Base-by-base conservation (phyloP, 768 basidiomycete species). In the Collybiopsis luxurians region DNA sequence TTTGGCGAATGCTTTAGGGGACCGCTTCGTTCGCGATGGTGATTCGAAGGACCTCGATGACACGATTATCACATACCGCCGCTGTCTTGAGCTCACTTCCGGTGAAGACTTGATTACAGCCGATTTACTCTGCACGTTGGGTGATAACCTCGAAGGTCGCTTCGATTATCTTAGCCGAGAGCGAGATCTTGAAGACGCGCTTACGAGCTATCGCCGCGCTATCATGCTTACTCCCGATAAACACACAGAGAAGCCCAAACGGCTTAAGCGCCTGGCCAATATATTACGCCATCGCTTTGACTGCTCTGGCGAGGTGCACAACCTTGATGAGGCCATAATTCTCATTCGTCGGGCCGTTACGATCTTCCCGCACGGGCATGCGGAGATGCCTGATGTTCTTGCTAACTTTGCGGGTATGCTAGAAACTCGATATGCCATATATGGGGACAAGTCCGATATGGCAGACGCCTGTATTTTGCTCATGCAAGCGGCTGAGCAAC, bases 131-230 rank as follows among this genome's bases (percentile, higher is more conserved):
- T 59, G 59, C 43, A 60, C 59, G 43, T 44, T 71, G 23, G 68
- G 68, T 23, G 59, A 51, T 43, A 68, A 65, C 6, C 50, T 71
- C 49, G 61, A 61, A 19, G 12, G 38, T 17, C 53, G 53, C 26
- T 54, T 54, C 26, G 12, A 54, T 23, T 19, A n/a, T 23, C 13
- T 23, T 24, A 36, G 53, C 15, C n/a, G 26, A n/a, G 21, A 23
- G 4, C n/a, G 12, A 11, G 53, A 54, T 44, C 15, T 54, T 26
- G 40, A 54, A 11, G 13, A 23, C 17, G 2, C 53, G 10, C 27
- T 54, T 30, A 17, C 12, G 5, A 23, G 15, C n/a, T 23, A 46
- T 3, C 11, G 26, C 11, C 12, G n/a, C 4, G 38, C 38, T 15
- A 21, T 54, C 4, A 36, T 47, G 17, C 38, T 27, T 27, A 51